A percentile compares a stretch with the other conserved stretches of the same genome.
These are phyloP conservation scores for Hymenoscyphus fraxineus DNA, from an alignment of 2,329 filamentous ascomycete species.

Conservation along the genomic window DNA sequence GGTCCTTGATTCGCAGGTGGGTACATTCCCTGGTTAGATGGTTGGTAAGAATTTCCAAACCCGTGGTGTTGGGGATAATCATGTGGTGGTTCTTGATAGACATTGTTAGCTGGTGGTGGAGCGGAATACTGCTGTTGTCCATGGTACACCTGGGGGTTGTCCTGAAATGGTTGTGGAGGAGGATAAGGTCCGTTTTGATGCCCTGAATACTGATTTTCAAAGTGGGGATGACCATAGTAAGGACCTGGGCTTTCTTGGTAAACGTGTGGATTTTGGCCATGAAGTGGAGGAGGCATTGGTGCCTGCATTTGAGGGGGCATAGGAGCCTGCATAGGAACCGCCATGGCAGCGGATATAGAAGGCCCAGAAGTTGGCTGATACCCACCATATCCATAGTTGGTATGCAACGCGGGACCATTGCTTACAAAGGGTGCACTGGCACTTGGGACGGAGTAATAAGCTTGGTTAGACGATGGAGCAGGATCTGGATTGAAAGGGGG, in stretches of 20 bases:
- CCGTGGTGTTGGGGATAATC: constrained; percentile 27
- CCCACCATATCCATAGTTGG: constrained; percentile 35
- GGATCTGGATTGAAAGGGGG: constrained; percentile 68
- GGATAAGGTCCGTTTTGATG: constrained; percentile 32
- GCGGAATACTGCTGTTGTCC: constrained; percentile 27
- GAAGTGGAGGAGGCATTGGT: constrained; percentile 12
- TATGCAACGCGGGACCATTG: constrained; percentile 31
- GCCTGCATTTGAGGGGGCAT: constrained; percentile 10
- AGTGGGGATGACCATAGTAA: constrained; percentile 36
- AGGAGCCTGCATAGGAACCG: constrained; percentile 19
- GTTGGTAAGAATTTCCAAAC: constrained; percentile 26
- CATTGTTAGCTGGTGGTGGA: constrained; percentile 17
- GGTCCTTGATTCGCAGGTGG: constrained; percentile 17
- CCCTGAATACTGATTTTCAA: constrained; percentile 33
- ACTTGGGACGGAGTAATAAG: constrained; percentile 34
- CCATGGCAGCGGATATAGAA: constrained; percentile 17
- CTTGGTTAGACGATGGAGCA: constrained; percentile 35
- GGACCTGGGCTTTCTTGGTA: constrained; percentile 33
- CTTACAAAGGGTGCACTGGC: constrained; percentile 34
- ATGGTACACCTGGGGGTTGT: constrained; percentile 27
- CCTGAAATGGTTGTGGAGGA: constrained; percentile 29
- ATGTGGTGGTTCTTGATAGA: constrained; percentile 25
- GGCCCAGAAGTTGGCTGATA: constrained; percentile 30
- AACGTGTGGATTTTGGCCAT: constrained; percentile 23
- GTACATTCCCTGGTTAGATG: constrained; percentile 22